phyloP scores from a whole-genome alignment of 768 basidiomycete species.

The Panaeolus papilionaceus region DNA sequence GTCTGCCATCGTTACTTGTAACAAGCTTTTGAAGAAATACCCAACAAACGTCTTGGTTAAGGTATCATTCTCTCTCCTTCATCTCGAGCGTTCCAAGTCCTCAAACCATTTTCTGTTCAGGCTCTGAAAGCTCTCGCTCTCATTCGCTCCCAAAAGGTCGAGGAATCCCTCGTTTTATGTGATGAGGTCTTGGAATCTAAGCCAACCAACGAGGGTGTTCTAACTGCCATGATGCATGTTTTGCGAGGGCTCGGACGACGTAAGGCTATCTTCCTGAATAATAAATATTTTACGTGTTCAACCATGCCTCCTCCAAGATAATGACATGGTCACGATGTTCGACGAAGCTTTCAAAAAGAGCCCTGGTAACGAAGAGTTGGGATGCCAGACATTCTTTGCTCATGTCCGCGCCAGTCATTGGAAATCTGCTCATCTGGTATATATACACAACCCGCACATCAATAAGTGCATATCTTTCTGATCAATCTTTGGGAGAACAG shows the following conservation, averaged over 20 bases:
- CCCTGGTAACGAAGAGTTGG: conserved; percentile 83
- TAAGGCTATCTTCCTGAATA: conserved; percentile 33
- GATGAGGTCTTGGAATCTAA: conserved; percentile 81
- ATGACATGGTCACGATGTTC: conserved; percentile 84
- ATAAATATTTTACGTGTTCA: conserved; percentile 9
- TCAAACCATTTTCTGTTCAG: conserved; percentile 41
- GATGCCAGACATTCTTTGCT: conserved; percentile 84
- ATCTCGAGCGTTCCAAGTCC: conserved; percentile 19
- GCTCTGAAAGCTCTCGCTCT: conserved; percentile 86
- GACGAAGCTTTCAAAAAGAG: conserved; percentile 86
- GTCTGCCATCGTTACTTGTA: conserved; percentile 83
- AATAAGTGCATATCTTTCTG: neutral
- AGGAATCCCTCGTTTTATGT: conserved; percentile 78
- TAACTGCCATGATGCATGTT: conserved; percentile 86
- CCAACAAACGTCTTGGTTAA: conserved; percentile 76
- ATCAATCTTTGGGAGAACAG: conserved; percentile 41
- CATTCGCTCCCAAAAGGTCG: conserved; percentile 84
- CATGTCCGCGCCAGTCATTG: conserved; percentile 81
- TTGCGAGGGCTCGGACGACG: conserved; percentile 78
- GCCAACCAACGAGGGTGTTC: conserved; percentile 73
- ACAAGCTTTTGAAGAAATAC: conserved; percentile 88
- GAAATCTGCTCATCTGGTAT: conserved; percentile 86
- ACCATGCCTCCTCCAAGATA: conserved; percentile 45
- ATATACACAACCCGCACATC: conserved; percentile 12
- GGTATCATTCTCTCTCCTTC: conserved; percentile 40